Conservation (phyloP, 2,329 filamentous ascomycete genomes). For the Botryotinia narcissicola region DNA sequence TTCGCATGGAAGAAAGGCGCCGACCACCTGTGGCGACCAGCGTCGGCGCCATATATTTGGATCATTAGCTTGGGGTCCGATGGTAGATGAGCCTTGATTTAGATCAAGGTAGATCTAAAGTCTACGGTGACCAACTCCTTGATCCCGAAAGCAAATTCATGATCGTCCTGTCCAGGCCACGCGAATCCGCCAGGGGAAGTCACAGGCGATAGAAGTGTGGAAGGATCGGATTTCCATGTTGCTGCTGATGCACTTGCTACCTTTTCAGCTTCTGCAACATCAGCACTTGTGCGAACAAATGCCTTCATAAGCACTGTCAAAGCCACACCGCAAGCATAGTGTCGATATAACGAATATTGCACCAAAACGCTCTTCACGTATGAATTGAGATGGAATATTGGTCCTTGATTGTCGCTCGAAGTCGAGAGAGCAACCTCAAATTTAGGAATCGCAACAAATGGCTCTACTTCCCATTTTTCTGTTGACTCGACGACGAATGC, state of each 20-base stretch:
- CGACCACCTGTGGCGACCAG: constrained; percentile 83
- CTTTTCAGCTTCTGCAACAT: constrained; percentile 44
- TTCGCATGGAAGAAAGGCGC: constrained; percentile 76
- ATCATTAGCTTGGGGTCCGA: constrained; percentile 88
- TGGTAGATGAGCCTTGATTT: constrained; percentile 86
- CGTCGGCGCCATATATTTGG: constrained; percentile 79
- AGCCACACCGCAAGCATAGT: constrained; percentile 86
- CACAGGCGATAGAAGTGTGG: constrained; percentile 34
- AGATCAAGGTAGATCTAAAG: constrained; percentile 75
- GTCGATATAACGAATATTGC: constrained; percentile 90
- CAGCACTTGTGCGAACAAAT: constrained; percentile 55
- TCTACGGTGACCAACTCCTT: constrained; percentile 77
- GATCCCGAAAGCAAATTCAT: constrained; percentile 27
- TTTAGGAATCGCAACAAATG: constrained; percentile 80
- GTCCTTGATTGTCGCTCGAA: constrained; percentile 79
- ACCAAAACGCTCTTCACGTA: constrained; percentile 74
- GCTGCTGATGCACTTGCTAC: constrained; percentile 31
- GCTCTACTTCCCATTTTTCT: constrained; percentile 79
- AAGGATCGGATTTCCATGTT: constrained; percentile 19
- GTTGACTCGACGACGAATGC: constrained; percentile 86
- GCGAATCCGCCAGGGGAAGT: constrained; percentile 31
- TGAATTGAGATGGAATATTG: constrained; percentile 83
- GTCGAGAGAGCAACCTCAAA: constrained; percentile 87
- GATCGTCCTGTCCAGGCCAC: constrained; percentile 12
- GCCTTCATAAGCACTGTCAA: constrained; percentile 70